phyloP scores from a whole-genome alignment of 495 filamentous ascomycete genomes.

The Mycothermus thermophilus region DNA sequence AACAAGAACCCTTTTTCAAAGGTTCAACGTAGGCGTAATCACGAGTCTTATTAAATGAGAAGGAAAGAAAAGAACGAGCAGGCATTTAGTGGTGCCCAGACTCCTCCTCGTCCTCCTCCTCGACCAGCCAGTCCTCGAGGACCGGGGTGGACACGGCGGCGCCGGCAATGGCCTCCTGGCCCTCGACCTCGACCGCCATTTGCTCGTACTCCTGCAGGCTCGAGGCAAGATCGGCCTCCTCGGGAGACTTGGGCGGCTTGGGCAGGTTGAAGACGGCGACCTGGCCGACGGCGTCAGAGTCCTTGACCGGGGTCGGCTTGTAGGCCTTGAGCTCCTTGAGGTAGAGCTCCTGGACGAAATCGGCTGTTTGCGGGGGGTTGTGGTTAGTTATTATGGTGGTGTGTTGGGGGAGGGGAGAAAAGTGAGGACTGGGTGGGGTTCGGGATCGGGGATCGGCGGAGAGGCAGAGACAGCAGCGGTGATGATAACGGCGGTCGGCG shows the following conservation, averaged over 20 bases:
- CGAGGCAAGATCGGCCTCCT: slow-evolving; percentile 79
- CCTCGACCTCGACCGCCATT: slow-evolving; percentile 89
- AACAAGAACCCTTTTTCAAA: no score
- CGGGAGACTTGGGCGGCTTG: slow-evolving; percentile 68
- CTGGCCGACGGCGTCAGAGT: slow-evolving; percentile 73
- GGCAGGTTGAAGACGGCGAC: slow-evolving; percentile 78
- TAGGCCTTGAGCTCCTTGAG: slow-evolving; percentile 84
- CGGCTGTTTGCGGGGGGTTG: slow-evolving; percentile 40
- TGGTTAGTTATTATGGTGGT: neutral
- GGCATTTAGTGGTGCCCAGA: slow-evolving; percentile 21
- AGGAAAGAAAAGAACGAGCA: neutral
- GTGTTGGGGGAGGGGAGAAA: neutral
- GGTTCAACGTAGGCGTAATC: no score
- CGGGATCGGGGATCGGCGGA: no score
- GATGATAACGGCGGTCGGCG: no score
- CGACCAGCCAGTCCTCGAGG: slow-evolving; percentile 36
- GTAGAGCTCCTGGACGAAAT: slow-evolving; percentile 94
- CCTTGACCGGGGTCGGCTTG: slow-evolving; percentile 74
- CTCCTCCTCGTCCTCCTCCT: slow-evolving; percentile 35
- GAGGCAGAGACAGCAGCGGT: no score
- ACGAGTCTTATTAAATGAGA: no score
- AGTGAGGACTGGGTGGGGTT: neutral
- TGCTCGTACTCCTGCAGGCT: slow-evolving; percentile 87
- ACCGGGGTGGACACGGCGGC: slow-evolving; percentile 19
- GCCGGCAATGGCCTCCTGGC: slow-evolving; percentile 55